These are phyloP conservation scores for Rubia tinctorum DNA, from an alignment of 305 asterid genomes.

Conservation along the genomic window DNA sequence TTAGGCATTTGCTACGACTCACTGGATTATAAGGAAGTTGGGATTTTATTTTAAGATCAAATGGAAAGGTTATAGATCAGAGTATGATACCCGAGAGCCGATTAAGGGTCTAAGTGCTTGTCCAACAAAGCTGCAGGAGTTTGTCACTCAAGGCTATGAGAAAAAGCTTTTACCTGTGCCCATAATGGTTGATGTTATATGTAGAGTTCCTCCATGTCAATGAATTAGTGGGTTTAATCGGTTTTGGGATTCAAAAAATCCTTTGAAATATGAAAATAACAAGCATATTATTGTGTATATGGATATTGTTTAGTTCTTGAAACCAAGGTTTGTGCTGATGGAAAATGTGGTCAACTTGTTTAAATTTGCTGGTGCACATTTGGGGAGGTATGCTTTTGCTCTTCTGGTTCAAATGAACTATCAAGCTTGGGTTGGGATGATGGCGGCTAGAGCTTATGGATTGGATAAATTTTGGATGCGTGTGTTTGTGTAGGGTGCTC, in stretches of 20 bases:
- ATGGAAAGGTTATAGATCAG: conserved; percentile 81
- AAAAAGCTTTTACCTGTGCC: conserved; percentile 66
- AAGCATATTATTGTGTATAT: conserved; percentile 60
- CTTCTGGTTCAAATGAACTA: conserved; percentile 60
- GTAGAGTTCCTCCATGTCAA: conserved; percentile 98
- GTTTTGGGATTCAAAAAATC: conserved; percentile 47
- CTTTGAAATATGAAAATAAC: conserved; percentile 63
- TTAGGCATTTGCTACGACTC: too few species aligned
- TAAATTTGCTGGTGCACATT: conserved; percentile 53
- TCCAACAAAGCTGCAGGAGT: conserved; percentile 52
- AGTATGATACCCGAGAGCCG: conserved; percentile 88
- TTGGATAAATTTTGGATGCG: conserved; percentile 88
- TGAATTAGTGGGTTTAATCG: conserved; percentile 92
- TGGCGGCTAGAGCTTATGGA: conserved; percentile 93
- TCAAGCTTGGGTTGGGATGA: conserved; percentile 74
- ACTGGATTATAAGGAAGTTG: too few species aligned
- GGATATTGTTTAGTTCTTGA: conserved; percentile 60
- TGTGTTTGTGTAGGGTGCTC: conserved; percentile 80
- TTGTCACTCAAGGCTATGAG: conserved; percentile 48
- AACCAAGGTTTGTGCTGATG: conserved; percentile 69
- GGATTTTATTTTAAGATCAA: conserved; percentile 48
- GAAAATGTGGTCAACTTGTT: conserved; percentile 85
- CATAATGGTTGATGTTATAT: conserved; percentile 72
- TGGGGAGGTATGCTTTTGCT: conserved; percentile 77
- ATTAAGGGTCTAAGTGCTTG: conserved; percentile 63